phyloP scores from a whole-genome alignment of 495 filamentous ascomycete genomes.

The Penicillium turbatum region DNA sequence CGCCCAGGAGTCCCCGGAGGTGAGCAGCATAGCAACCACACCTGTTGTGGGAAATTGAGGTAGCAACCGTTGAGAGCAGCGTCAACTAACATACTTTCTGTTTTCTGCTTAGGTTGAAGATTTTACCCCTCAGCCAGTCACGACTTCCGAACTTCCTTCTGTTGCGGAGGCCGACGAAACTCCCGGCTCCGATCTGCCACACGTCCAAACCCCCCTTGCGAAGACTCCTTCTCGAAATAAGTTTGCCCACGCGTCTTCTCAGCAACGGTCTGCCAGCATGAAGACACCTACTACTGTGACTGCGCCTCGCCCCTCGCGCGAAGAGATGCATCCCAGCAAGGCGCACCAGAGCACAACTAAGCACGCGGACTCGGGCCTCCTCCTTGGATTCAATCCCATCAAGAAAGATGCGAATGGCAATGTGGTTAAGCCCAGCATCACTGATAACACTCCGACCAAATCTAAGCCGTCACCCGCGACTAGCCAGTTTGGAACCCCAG shows the following conservation, averaged over 20 bases:
- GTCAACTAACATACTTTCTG: slow-evolving; percentile 5
- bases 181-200: slow-evolving; percentile 9
- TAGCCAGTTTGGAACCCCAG: slow-evolving; percentile 51
- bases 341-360: slow-evolving; percentile 66
- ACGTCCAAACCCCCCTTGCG: slow-evolving; percentile 19
- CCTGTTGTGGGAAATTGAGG: slow-evolving; percentile 11
- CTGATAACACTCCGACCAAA: slow-evolving; percentile 45
- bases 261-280: slow-evolving; percentile 26
- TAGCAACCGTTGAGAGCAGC: background rate
- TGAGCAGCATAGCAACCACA: slow-evolving; percentile 26
- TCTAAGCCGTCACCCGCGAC: slow-evolving; percentile 32
- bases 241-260: slow-evolving; percentile 6
- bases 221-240: slow-evolving; percentile 21
- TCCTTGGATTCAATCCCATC: slow-evolving; percentile 65
- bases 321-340: slow-evolving; percentile 78
- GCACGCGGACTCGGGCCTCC: slow-evolving; percentile 59
- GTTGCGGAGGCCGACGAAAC: slow-evolving; percentile 42
- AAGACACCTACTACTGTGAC: slow-evolving; percentile 48
- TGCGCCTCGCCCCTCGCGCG: slow-evolving; percentile 46
- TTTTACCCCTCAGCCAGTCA: slow-evolving; percentile 11
- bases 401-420: slow-evolving; percentile 42
- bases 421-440: slow-evolving; percentile 25
- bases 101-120: slow-evolving; percentile 11
- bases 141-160: slow-evolving; percentile 23
- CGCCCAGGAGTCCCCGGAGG: slow-evolving; percentile 24